Evolutionary conservation across 2,329 filamentous ascomycete genomes (phyloP).

Genomic region (Lecanicillium sp.): DNA sequence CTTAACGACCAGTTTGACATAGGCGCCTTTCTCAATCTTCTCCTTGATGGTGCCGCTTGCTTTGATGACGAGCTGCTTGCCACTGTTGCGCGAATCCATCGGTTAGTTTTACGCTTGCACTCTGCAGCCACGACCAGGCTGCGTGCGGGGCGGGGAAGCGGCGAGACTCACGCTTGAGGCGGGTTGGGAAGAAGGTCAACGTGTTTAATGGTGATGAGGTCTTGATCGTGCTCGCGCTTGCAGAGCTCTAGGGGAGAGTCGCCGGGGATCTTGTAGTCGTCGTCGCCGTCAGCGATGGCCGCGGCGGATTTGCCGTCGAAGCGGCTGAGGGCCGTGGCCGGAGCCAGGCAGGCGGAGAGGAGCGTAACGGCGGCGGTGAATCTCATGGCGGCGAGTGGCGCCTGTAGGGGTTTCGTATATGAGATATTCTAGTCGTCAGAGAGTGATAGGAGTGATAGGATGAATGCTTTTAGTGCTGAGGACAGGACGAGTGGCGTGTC

Average conservation of each 20-base stretch:
- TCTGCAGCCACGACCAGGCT: constrained; percentile 1
- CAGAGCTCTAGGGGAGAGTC: constrained; percentile 83
- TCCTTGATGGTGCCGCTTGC: constrained; percentile 70
- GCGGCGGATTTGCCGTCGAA: constrained; percentile 23
- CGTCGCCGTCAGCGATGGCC: constrained; percentile 37
- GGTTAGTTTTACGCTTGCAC: constrained; percentile 15
- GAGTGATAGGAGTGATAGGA: too few species aligned
- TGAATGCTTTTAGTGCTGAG: too few species aligned
- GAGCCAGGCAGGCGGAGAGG: constrained; percentile 36
- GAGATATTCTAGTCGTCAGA: too few species aligned
- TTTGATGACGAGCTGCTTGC: constrained; percentile 67
- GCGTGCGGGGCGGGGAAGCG: neutral
- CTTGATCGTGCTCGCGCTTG: constrained; percentile 51
- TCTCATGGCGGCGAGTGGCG: constrained; percentile 20
- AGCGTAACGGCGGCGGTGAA: constrained; percentile 35
- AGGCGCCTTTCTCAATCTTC: constrained; percentile 68
- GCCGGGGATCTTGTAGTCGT: constrained; percentile 64
- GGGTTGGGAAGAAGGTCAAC: constrained; percentile 84
- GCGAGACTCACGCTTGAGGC: constrained; percentile 64
- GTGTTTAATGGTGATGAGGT: constrained; percentile 68
- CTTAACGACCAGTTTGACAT: constrained; percentile 79
- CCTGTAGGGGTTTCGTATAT: too few species aligned
- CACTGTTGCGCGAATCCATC: constrained; percentile 43
- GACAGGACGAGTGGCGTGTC: too few species aligned
- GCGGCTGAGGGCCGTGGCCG: constrained; percentile 37